phyloP scores from a whole-genome alignment of 768 basidiomycete genomes.

The Mycena amicta region DNA sequence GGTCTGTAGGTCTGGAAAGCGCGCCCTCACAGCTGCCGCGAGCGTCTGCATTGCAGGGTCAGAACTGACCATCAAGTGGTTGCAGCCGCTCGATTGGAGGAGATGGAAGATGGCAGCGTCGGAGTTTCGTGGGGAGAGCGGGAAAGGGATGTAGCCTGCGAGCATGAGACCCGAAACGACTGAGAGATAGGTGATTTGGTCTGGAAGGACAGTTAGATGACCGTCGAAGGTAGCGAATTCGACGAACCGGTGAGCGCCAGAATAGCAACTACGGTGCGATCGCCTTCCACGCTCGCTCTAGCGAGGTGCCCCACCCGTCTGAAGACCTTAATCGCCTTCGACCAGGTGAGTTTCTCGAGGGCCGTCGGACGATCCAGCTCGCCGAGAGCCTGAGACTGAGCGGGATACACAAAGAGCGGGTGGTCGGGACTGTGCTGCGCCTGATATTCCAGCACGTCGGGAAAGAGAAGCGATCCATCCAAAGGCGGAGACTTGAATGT shows the following conservation, averaged over 20 bases:
- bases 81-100: conserved; percentile 24
- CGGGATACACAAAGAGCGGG: conserved; percentile 32
- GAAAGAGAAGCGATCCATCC: conserved; percentile 31
- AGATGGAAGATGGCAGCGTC: conserved; percentile 35
- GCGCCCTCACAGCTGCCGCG: conserved; percentile 4
- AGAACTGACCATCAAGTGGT: conserved; percentile 26
- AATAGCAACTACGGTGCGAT: conserved; percentile 28
- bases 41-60: conserved; percentile 24
- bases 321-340: conserved; percentile 29
- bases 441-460: conserved; percentile 39
- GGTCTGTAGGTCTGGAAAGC: neutral
- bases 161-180: conserved; percentile 26
- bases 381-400: no score
- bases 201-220: conserved; percentile 17
- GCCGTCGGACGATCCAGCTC: conserved; percentile 15
- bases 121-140: conserved; percentile 43
- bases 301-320: conserved; percentile 25
- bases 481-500: no score
- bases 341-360: conserved; percentile 24
- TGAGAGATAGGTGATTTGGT: conserved; percentile 32
- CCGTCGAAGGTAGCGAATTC: neutral
- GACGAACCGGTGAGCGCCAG: conserved; percentile 27
- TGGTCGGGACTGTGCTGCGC: conserved; percentile 28
- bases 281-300: neutral
- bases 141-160: conserved; percentile 32